Percentiles rank a stretch among this genome's conserved stretches.
These are phyloP conservation scores for Liriodendron chinense DNA, from an alignment of 164 flowering plant species.

Conservation along the genomic window DNA sequence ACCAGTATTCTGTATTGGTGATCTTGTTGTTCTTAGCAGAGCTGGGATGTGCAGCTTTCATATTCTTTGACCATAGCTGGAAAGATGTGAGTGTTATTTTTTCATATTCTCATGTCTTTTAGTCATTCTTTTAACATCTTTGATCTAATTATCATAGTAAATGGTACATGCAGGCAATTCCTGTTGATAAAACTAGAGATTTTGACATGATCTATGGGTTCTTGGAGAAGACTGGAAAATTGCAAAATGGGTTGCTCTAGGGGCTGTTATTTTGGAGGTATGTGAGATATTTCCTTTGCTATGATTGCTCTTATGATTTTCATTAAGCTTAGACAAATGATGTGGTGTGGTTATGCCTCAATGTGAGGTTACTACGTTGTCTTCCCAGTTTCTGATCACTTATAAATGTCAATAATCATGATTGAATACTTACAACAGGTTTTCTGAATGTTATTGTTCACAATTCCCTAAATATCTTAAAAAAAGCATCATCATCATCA, in stretches of 20 bases:
- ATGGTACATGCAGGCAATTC: constrained; percentile 53
- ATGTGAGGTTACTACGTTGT: neutral
- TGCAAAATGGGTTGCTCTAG: constrained; percentile 88
- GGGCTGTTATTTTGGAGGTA: constrained; percentile 82
- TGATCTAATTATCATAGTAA: constrained; percentile 6
- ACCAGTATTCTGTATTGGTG: constrained; percentile 69
- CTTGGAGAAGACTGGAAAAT: constrained; percentile 77
- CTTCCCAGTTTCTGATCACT: neutral
- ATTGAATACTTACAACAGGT: neutral
- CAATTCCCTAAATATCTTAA: no score
- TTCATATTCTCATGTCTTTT: neutral
- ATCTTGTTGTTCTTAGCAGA: constrained; percentile 74
- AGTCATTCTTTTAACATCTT: neutral
- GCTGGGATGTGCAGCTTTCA: constrained; percentile 83
- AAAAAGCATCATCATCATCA: no score
- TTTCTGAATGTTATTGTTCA: no score
- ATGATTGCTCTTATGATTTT: neutral
- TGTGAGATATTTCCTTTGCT: neutral
- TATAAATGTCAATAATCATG: neutral
- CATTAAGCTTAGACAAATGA: neutral
- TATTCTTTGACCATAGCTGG: constrained; percentile 92
- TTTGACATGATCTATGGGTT: constrained; percentile 72
- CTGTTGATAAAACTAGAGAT: constrained; percentile 79
- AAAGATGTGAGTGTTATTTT: constrained; percentile 46
- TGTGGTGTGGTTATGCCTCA: neutral